Evolutionary conservation across 1,284 basidiomycete species (phyloP), one percentile per base, ranked within the genome.

Genomic region (Ganoderma meredithae): DNA sequence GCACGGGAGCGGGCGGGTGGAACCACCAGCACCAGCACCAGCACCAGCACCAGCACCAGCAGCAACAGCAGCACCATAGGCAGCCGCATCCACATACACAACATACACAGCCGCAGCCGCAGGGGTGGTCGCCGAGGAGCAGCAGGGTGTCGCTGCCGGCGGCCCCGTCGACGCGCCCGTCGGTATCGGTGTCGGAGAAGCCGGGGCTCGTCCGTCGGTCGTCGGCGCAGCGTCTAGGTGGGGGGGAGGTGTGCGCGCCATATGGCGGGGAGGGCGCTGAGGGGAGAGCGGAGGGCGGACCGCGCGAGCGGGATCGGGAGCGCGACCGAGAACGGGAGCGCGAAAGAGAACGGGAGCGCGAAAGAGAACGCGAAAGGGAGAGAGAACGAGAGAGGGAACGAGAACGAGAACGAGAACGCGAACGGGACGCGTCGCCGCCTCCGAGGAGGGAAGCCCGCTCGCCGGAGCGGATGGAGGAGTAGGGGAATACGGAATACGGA

Each of bases 401-500:
- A n/a, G 70, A 68, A 36, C 15, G 66, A n/a, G 70, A 68, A 36
- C 15, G 67, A 25, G 70, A 68, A 31, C 56, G 68, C 56, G 72
- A 72, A 27, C 41, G 62, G 60, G 72, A 69, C 39, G 63, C 60
- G 64, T 63, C 60, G 56, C 64, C 71, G 39, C 62, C 67, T 25
- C n/a, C 73, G 44, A 61, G 69, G 64, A 66, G 66, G 58, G 70
- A 66, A 27, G 69, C 56, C 36, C 74, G 70, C 19, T 74, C 74
- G 58, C 70, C 70, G 13, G 70, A 71, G 63, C 70, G 69, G 55
- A 71, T 72, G 70, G 72, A 71, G 53, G 72, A 72, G 52, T 73
- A 60, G 47, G 22, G 22, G 22, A 36, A 36, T 31, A 31, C 27
- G 27, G 27, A 31, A 31, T 31, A 2, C 27, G 27, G 27, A 9